Evolutionary conservation across 352 stramenopile genomes (phyloP), one percentile per base, ranked within the genome.

Genomic region (Pythium aristosporum): DNA sequence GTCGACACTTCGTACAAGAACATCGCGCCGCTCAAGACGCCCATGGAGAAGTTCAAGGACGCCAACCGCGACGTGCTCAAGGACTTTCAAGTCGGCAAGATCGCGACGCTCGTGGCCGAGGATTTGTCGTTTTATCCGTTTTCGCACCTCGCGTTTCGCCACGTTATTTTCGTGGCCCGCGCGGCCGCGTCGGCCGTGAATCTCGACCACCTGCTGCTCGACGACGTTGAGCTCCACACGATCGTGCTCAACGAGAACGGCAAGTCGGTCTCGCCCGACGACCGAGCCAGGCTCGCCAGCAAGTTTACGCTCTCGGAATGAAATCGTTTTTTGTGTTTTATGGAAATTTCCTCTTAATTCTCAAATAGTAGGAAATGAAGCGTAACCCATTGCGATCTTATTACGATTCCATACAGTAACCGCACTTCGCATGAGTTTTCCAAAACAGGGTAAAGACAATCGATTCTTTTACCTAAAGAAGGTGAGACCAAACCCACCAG

Each of bases 111-210:
- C 36, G 62, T 92, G 15, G 77, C 82, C 5, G 77, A 92, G 50
- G 82, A 89, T 61, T 46, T 75, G 71, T 83, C 79, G 34, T 87
- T 81, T 67, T 87, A 86, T 44, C 82, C 79, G 62, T 89, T 81
- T 68, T 73, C 68, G 6, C 70, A 86, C 32, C 59, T 89, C 28
- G 68, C 68, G 28, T 63, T 89, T 47, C 65, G 85, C 54, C 77
- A 92, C 53, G 70, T 89, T 39, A 71, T 92, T 23, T 80, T 86
- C 58, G 66, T 88, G 32, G 79, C 80, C 20, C 88, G 88, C 60
- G 67, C 70, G 7, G 68, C 64, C 0, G 39, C 57, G 16, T 76
- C 82, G 2, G 71, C 69, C 0, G 62, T 88, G 25, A 79, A 85
- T 23, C 37, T 91, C 25, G 75, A 89, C 57, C 74, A 70, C 48